These are phyloP conservation scores for Mortierella hygrophila DNA, from an alignment of 192 early-diverging fungal species.

Conservation along the genomic window DNA sequence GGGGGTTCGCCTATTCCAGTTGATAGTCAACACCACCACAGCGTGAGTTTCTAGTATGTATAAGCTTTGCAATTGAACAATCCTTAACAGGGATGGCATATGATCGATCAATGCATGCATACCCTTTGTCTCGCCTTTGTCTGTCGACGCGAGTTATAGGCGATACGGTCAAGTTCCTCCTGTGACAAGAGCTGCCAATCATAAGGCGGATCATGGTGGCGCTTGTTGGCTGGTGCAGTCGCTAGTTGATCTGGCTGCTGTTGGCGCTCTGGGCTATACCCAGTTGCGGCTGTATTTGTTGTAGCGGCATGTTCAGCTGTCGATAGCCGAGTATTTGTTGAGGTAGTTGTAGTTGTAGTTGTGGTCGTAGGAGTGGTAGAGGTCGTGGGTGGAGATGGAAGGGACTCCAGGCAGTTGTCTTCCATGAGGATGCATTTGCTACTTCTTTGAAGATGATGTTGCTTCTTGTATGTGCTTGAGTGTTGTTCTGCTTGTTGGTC, in stretches of 20 bases:
- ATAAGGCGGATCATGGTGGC: constrained; percentile 5
- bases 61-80: not conserved
- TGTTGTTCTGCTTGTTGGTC: too few species aligned
- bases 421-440: constrained; percentile 1
- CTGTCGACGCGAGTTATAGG: constrained; percentile 38
- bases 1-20: constrained; percentile 10
- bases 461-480: not conserved
- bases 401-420: not conserved
- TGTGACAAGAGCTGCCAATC: constrained; percentile 33
- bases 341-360: not conserved
- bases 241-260: not conserved
- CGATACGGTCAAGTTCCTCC: constrained; percentile 18
- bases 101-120: not conserved
- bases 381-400: not conserved
- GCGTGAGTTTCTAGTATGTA: too few species aligned
- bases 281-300: not conserved
- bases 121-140: constrained; percentile 21
- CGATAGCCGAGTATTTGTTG: not conserved
- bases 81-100: not conserved
- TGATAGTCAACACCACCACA: too few species aligned
- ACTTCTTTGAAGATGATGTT: not conserved
- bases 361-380: not conserved
- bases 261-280: not conserved
- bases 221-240: not conserved
- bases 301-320: not conserved